Base-by-base conservation (phyloP, 2,329 filamentous ascomycete genomes). In the Calonectria honghensis region DNA sequence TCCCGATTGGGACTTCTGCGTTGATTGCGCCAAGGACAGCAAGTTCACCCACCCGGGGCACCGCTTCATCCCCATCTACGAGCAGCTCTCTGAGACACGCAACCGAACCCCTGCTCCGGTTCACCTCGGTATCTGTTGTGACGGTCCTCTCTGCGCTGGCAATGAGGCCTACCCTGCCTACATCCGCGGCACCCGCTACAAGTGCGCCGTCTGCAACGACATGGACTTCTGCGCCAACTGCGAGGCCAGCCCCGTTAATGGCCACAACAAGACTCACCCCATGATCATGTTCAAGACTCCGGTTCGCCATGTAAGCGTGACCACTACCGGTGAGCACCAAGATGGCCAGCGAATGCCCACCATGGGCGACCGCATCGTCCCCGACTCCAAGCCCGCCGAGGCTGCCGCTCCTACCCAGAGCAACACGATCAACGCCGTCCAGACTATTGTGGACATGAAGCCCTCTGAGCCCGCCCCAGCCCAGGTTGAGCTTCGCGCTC, bases 1-100 rank as follows among this genome's bases (percentile, higher is more conserved):
- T 88, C 97, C 97, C 54, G 97, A 99, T 85, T 99, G 95, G 94
- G 97, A 99, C 82, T 98, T 95, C 87, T 99, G 97, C 88, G 90
- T 90, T 31, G 88, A 91, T 11, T 99, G 97, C 85, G 85, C 95
- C 73, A 86, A 89, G 80, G 91, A 90, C 78, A 93, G 95, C 57
- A 85, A 86, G 74, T 89, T 92, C 80, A 92, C 90, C 65, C 97
- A 99, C 84, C 92, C 95, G 24, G 90, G 91, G 71, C 97, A 99
- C 85, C 94, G 96, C 78, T 98, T 99, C 83, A 95, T 95, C 16
- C 92, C 95, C 52, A 91, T 99, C 78, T 98, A 97, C 81, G 94
- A 95, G 80, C 91, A 94, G 27, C 88, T 95, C 18, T 78, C 75
- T 0, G 77, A 80, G 54, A 57, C 80, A 37, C 77, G 80, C 6